Evolutionary conservation across 495 filamentous ascomycete species (phyloP).

Genomic region (Xylaria nigripes): DNA sequence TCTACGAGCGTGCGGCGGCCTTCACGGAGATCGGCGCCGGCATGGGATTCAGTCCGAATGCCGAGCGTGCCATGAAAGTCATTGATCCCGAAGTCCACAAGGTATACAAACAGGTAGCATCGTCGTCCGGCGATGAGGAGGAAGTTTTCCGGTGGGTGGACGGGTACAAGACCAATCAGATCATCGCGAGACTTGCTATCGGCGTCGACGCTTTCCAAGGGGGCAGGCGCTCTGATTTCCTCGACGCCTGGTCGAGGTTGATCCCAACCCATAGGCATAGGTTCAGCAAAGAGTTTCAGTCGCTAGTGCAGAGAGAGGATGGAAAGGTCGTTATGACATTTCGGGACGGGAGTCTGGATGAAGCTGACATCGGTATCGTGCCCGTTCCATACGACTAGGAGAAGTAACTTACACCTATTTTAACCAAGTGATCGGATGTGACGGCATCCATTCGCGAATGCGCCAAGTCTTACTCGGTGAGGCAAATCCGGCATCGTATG

Average conservation of each 20-base stretch:
- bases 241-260: conserved; percentile 34
- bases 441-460: conserved; percentile 37
- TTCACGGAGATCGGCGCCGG: conserved; percentile 54
- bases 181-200: conserved; percentile 29
- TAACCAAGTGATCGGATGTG: conserved; percentile 36
- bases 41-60: conserved; percentile 51
- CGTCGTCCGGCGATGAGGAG: conserved; percentile 27
- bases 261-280: conserved; percentile 17
- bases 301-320: conserved; percentile 2
- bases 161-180: conserved; percentile 23
- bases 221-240: conserved; percentile 32
- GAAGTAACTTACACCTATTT: conserved; percentile 9
- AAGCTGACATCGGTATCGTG: conserved; percentile 26
- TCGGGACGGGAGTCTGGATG: conserved; percentile 25
- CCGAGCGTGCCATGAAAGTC: conserved; percentile 44
- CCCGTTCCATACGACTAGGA: neutral
- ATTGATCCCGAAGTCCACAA: conserved; percentile 34
- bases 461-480: conserved; percentile 29
- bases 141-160: conserved; percentile 41
- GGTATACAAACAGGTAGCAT: conserved; percentile 30
- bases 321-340: conserved; percentile 25
- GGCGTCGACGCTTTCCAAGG: conserved; percentile 37
- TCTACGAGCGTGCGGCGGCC: conserved; percentile 48
- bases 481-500: conserved; percentile 19
- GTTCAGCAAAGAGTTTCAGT: conserved; percentile 29